Base-by-base conservation (phyloP, 129 eudicot genomes). In the Pulicaria dysenterica region DNA sequence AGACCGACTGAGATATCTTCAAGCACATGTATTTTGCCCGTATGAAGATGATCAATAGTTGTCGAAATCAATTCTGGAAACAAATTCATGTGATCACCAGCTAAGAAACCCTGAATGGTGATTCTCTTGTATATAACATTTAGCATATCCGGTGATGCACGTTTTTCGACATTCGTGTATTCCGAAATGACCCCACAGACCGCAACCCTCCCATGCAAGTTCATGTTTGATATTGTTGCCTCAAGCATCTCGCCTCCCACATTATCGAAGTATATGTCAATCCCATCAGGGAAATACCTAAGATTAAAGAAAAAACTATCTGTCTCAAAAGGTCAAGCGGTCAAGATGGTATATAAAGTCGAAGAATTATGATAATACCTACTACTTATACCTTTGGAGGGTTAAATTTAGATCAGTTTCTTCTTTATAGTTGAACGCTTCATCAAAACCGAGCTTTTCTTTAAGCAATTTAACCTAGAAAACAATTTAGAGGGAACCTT, bases 341-440 rank as follows among this genome's bases (percentile, higher is more conserved):
- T 7, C 24, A 39, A 5, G 5, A 12, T n/a, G n/a, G n/a, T n/a
- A n/a, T n/a, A n/a, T n/a, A 31, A 60, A n/a, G 43, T 4, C 4
- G n/a, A 11, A 55, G 55, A 45, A 10, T 8, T 15, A 9, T 12
- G 13, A 41, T 1, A 5, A 51, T 37, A 4, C n/a, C n/a, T n/a
- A n/a, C 11, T 38, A 40, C 31, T 24, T 2, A 24, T 24, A 24
- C 31, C 31, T 24, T 24, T 24, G 31, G n/a, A 92, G 89, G 55
- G 94, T 74, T 54, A 73, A 66, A 54, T 83, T 83, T 8, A 88
- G 85, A 75, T 84, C 88, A 3, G 74, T 41, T 38, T 84, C 97
- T 58, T 92, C 91, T 74, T 84, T 92, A 70, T 92, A 92, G 73
- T 92, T 92, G 80, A 92, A 92, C 13, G 90, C 97, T n/a, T 92